Evolutionary conservation across 2,329 filamentous ascomycete species (phyloP), one percentile per base, ranked within the genome.

Genomic region (Aspergillus sp.): DNA sequence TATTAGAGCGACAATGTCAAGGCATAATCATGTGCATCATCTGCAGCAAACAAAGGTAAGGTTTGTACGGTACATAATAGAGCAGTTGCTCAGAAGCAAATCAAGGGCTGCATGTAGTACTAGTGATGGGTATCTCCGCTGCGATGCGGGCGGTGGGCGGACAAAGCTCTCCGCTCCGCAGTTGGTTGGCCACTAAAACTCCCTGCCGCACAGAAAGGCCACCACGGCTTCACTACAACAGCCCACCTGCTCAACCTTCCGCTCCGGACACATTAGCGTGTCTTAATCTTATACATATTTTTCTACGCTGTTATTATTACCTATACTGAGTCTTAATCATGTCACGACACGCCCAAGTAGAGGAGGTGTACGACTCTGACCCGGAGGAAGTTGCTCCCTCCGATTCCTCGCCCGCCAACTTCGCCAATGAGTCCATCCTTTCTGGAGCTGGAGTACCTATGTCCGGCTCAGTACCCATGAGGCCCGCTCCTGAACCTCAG

Each of bases 281-380:
- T 8, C 8, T 32, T 2, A 5, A n/a, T 21, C 15, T 19, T n/a
- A 32, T 27, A 36, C 11, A 13, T 13, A 49, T 52, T 32, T 39
- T 30, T 23, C 15, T 17, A 19, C 39, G 17, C 8, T 36, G 11
- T 19, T 39, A 13, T 39, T n/a, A 17, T 58, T 13, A 10, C 19
- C 8, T 41, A 23, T 5, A 36, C 27, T 10, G 41, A 54, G 32
- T 44, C 17, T 41, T 19, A 66, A 79, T 64, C 66, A 95, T 96
- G 92, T 90, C 91, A 48, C 88, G 75, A 64, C 77, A 95, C 81
- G 87, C 93, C 62, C 88, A 89, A 63, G 89, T 98, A 77, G 95
- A 99, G 84, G 95, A 98, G 78, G 89, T 97, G 64, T 91, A 88
- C 62, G 92, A 96, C 82, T 91, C 90, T 13, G 94, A 98, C 80